A percentile compares a stretch with the other conserved stretches of the same genome.
These are phyloP conservation scores for Ensete glaucum DNA, from an alignment of 176 grass and related monocot genomes.

Conservation along the genomic window DNA sequence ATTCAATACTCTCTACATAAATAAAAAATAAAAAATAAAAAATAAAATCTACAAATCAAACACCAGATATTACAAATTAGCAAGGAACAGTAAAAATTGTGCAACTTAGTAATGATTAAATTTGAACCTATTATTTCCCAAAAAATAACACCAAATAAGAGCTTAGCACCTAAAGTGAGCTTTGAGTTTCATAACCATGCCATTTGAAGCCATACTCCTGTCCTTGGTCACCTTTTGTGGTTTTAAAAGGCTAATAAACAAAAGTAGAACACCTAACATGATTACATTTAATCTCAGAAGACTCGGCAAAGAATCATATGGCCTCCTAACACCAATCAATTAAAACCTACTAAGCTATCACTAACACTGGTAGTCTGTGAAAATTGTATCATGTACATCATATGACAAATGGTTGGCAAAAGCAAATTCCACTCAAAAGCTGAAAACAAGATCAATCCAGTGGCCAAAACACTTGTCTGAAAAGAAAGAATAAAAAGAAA, in stretches of 20 bases:
- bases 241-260: neutral
- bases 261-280: neutral
- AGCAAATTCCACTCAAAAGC: neutral
- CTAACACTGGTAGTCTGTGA: no score
- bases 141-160: no score
- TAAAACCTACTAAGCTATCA: neutral
- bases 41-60: neutral
- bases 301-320: neutral
- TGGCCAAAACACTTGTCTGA: no score
- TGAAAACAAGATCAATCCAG: no score
- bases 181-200: no score
- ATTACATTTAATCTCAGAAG: neutral
- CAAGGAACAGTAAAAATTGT: no score
- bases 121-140: no score
- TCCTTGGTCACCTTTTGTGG: neutral
- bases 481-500: neutral
- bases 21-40: no score
- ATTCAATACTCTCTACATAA: no score
- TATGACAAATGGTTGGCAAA: neutral
- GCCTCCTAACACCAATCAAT: neutral
- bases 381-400: neutral
- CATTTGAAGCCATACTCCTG: neutral
- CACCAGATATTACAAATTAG: neutral
- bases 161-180: no score
- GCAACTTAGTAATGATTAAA: no score